Conservation (phyloP, 2,329 filamentous ascomycete genomes). For the Podosphaera xanthii region DNA sequence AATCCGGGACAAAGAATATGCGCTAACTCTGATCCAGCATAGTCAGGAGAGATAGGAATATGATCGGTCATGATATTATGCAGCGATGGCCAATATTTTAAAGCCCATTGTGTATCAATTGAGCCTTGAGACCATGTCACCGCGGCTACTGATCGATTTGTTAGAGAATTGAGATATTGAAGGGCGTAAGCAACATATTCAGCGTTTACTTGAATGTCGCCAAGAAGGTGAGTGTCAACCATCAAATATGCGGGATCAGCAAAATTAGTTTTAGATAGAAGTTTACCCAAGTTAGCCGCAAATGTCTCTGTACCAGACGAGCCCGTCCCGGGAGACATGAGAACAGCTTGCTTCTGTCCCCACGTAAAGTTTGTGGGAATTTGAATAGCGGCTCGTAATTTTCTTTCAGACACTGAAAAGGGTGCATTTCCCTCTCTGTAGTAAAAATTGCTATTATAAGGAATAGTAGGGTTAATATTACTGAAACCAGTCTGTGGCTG, state of each 20-base stretch:
- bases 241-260: slow-evolving; percentile 33
- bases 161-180: slow-evolving; percentile 26
- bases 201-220: slow-evolving; percentile 26
- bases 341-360: slow-evolving; percentile 23
- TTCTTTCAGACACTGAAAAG: slow-evolving; percentile 23
- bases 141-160: slow-evolving; percentile 19
- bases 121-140: slow-evolving; percentile 33
- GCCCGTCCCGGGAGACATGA: slow-evolving; percentile 31
- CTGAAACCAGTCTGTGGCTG: not conserved
- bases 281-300: slow-evolving; percentile 23
- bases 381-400: slow-evolving; percentile 27
- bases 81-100: slow-evolving; percentile 33
- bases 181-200: slow-evolving; percentile 35
- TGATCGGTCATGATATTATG: slow-evolving; percentile 24
- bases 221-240: slow-evolving; percentile 23
- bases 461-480: slow-evolving; percentile 5
- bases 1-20: slow-evolving; percentile 11
- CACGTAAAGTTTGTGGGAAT: slow-evolving; percentile 26
- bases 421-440: slow-evolving; percentile 20
- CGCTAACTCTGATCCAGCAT: slow-evolving; percentile 23
- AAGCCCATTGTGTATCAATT: slow-evolving; percentile 30
- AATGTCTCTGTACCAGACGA: slow-evolving; percentile 20
- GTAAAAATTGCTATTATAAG: slow-evolving; percentile 19
- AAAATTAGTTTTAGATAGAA: slow-evolving; percentile 20
- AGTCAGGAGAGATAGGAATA: slow-evolving; percentile 29